Evolutionary conservation across 2,329 filamentous ascomycete species (phyloP), one percentile per base, ranked within the genome.

Genomic region (Neofusicoccum sp.): DNA sequence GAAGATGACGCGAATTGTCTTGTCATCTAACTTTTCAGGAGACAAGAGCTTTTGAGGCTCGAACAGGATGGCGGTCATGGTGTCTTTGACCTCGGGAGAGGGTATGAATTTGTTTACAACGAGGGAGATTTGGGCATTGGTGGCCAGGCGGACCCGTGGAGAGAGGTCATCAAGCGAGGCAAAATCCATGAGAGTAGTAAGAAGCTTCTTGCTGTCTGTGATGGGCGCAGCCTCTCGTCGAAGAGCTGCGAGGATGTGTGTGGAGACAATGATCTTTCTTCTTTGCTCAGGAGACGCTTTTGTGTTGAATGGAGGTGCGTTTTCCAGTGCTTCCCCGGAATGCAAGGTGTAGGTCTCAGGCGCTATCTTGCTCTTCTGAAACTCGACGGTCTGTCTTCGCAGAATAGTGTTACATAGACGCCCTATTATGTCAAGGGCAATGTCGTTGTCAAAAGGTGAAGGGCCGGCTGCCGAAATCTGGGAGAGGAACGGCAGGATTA

Each of bases 351-450:
- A 87, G 11, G 85, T 68, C 64, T 86, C 83, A n/a, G 78, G 69
- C 2, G 81, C 77, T n/a, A 85, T 78, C 59, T 78, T 72, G 9
- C 80, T 78, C 66, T 85, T 82, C 61, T 84, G 83, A 50, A 81
- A 76, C 37, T 79, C 77, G 2, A 71, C 66, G 1, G 83, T 78
- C 56, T 87, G 80, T 12, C 81, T 78, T 49, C 84, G 79, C 36
- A 89, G 77, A 49, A 89, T 84, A 49, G 87, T 74, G 67, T 85
- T 88, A 69, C 81, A 82, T 39, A 89, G 80, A 47, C 85, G 80
- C 28, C 87, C 87, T 16, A 89, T 79, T 6, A 86, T 79, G 64
- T 89, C 85, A 6, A 88, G 74, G 6, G 84, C 81, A 4, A 76
- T 74, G 56, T 84, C 79, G 66, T 88, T 81, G 36, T 77, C 68